A percentile compares a stretch with the other conserved stretches of the same genome.
phyloP scores from a whole-genome alignment of 2,329 filamentous ascomycete species.

The Fusarium mexicanum region DNA sequence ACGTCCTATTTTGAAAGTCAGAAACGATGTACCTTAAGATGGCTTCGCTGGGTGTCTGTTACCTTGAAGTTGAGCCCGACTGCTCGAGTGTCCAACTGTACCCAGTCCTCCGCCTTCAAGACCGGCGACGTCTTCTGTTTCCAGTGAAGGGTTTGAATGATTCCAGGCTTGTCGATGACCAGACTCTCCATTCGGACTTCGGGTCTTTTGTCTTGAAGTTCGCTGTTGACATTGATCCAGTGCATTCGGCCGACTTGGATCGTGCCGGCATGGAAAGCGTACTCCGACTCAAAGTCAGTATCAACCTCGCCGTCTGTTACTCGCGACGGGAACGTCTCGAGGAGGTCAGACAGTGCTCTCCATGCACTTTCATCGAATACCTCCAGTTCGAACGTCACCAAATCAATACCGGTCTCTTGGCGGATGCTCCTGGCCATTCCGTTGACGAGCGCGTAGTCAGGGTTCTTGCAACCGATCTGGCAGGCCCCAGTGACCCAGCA shows the following conservation, averaged over 20 bases:
- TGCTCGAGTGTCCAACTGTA: constrained; percentile 2
- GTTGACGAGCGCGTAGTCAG: constrained; percentile 5
- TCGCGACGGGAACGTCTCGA: background rate
- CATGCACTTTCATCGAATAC: background rate
- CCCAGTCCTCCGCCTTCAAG: constrained; percentile 5
- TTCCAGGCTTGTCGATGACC: constrained; percentile 1
- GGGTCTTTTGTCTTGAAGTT: background rate
- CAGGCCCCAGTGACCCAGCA: constrained; percentile 3
- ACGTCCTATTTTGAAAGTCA: constrained; percentile 47
- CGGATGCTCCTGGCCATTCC: constrained; percentile 6
- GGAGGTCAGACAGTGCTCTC: background rate
- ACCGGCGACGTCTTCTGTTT: background rate
- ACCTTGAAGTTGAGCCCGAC: constrained; percentile 11
- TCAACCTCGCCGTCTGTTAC: background rate
- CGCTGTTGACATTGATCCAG: constrained; percentile 1
- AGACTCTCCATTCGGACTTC: background rate
- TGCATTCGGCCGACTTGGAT: constrained; percentile 4
- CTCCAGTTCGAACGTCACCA: constrained; percentile 1
- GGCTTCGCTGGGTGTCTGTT: background rate
- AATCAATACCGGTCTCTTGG: constrained; percentile 6
- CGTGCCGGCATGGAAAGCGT: constrained; percentile 4
- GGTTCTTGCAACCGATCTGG: constrained; percentile 4
- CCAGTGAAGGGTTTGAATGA: constrained; percentile 5
- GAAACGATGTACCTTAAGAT: background rate
- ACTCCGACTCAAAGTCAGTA: constrained; percentile 6